Evolutionary conservation across 129 eudicot species (phyloP).

Genomic region (Silybum marianum): DNA sequence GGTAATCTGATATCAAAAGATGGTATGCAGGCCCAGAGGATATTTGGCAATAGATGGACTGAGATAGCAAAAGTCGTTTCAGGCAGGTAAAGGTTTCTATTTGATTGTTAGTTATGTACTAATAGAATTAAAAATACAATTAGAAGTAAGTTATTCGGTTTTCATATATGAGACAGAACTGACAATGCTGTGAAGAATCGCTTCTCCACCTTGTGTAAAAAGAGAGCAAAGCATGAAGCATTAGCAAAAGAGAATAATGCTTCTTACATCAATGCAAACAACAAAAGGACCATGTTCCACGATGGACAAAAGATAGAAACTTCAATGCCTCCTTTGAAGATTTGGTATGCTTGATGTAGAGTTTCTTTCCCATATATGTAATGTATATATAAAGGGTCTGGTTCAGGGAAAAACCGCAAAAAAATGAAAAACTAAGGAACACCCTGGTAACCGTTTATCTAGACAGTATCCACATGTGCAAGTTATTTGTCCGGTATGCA

Average conservation of each 20-base stretch:
- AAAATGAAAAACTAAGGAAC: too few species aligned
- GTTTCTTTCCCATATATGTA: background rate
- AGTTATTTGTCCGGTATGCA: too few species aligned
- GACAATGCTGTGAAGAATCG: conserved; percentile 99
- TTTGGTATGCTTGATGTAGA: conserved; percentile 53
- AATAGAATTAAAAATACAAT: background rate
- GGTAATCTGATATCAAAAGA: conserved; percentile 30
- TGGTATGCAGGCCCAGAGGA: conserved; percentile 83
- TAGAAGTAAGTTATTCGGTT: background rate
- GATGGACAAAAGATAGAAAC: conserved; percentile 46
- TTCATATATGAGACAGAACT: conserved; percentile 52
- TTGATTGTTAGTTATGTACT: background rate
- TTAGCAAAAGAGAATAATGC: conserved; percentile 78
- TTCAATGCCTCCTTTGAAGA: conserved; percentile 56
- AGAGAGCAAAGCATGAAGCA: conserved; percentile 92
- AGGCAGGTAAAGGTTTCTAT: conserved; percentile 71
- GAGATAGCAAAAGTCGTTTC: conserved; percentile 99
- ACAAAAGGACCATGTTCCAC: conserved; percentile 73
- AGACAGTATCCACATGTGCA: too few species aligned
- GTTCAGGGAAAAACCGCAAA: too few species aligned
- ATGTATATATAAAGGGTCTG: too few species aligned
- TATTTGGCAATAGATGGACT: conserved; percentile 98
- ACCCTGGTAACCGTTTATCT: too few species aligned
- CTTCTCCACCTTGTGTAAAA: conserved; percentile 91
- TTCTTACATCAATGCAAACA: conserved; percentile 56